phyloP scores from a whole-genome alignment of 192 early-diverging fungal genomes.

The Umbelopsis sp. region DNA sequence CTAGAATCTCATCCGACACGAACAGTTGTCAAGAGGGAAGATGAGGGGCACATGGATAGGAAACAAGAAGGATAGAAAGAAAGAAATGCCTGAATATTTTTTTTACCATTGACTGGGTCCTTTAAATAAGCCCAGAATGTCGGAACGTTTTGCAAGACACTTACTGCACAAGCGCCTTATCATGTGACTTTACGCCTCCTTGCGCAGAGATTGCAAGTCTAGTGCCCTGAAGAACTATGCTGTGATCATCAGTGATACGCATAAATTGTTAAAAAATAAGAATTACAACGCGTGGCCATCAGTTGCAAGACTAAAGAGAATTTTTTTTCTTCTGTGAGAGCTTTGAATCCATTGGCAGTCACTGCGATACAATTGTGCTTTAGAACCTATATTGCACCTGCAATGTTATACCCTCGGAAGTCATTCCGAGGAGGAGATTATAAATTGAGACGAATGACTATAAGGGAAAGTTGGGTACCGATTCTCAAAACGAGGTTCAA shows the following conservation, averaged over 20 bases:
- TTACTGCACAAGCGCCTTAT: neutral
- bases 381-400: neutral
- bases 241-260: too few species aligned
- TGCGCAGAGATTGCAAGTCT: too few species aligned
- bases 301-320: too few species aligned
- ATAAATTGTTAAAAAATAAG: too few species aligned
- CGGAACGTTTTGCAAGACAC: neutral
- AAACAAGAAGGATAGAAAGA: neutral
- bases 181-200: slow-evolving; percentile 5
- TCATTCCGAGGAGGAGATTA: slow-evolving; percentile 17
- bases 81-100: neutral
- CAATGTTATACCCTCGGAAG: neutral
- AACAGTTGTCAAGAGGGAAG: too few species aligned
- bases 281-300: too few species aligned
- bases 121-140: neutral
- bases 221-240: too few species aligned
- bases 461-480: too few species aligned
- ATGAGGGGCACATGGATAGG: too few species aligned
- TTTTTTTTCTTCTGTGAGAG: too few species aligned
- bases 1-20: too few species aligned
- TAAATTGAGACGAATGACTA: neutral
- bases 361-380: neutral
- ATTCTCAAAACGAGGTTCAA: too few species aligned
- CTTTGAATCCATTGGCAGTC: neutral
- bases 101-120: neutral